A percentile compares a stretch with the other conserved stretches of the same genome.
Evolutionary conservation across 1,284 basidiomycete genomes (phyloP).

Genomic region (Prillingera fragicola): DNA sequence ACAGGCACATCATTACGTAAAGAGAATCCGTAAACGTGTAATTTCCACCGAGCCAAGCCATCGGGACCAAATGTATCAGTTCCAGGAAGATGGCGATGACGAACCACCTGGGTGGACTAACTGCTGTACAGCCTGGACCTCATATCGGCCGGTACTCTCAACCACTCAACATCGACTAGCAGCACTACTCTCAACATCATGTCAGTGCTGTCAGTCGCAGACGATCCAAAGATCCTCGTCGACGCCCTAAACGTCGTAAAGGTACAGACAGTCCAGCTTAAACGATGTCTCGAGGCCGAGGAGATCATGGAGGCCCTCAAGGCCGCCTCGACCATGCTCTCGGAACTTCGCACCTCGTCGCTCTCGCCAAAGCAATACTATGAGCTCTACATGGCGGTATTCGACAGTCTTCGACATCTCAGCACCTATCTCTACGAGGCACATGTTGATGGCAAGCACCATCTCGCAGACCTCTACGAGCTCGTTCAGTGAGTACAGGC

Average conservation of each 20-base stretch:
- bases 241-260: constrained; percentile 62
- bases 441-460: constrained; percentile 78
- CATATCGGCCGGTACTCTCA: no score
- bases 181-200: no score
- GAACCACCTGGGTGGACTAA: no score
- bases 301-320: constrained; percentile 96
- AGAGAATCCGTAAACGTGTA: no score
- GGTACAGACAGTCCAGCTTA: constrained; percentile 89
- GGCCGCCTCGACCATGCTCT: constrained; percentile 88
- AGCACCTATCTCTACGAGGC: constrained; percentile 93
- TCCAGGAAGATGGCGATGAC: no score
- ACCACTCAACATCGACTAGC: no score
- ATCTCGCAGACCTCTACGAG: constrained; percentile 93
- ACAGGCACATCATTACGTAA: no score
- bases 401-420: constrained; percentile 85
- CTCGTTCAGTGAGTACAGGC: constrained; percentile 72
- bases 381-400: constrained; percentile 95
- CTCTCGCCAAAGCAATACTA: constrained; percentile 94
- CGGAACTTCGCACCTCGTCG: constrained; percentile 84
- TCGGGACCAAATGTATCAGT: no score
- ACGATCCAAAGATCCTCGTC: constrained; percentile 42
- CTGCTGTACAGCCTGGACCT: no score
- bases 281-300: constrained; percentile 82
- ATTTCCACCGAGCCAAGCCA: no score
- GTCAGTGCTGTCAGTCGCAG: constrained; percentile 23